phyloP scores from a whole-genome alignment of 2,329 filamentous ascomycete species.

The Podosphaera leucotricha region DNA sequence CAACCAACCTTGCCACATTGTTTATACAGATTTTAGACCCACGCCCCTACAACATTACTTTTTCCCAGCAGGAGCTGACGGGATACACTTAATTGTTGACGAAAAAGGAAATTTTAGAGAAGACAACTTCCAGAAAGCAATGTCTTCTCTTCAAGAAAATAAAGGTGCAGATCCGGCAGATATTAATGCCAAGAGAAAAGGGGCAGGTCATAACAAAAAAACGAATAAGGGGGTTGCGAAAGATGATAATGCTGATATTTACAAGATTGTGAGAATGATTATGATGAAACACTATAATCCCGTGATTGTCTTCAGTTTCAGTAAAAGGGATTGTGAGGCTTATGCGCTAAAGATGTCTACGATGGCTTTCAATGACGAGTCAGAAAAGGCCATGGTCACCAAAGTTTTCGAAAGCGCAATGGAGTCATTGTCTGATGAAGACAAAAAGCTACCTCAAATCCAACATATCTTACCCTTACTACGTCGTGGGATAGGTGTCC shows the following conservation, averaged over 20 bases:
- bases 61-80: conserved; percentile 77
- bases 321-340: conserved; percentile 86
- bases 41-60: conserved; percentile 96
- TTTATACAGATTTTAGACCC: conserved; percentile 95
- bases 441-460: conserved; percentile 74
- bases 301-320: conserved; percentile 98
- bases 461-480: conserved; percentile 71
- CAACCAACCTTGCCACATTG: conserved; percentile 90
- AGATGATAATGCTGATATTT: conserved; percentile 56
- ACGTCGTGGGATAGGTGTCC: conserved; percentile 80
- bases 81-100: conserved; percentile 84
- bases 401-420: conserved; percentile 91
- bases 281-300: conserved; percentile 95
- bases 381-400: conserved; percentile 79
- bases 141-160: conserved; percentile 70
- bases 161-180: conserved; percentile 69
- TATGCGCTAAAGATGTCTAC: conserved; percentile 70
- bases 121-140: conserved; percentile 91
- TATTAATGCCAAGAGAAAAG: conserved; percentile 55
- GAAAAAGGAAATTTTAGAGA: conserved; percentile 93
- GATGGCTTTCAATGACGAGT: conserved; percentile 86
- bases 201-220: conserved; percentile 79
- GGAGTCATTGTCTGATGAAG: conserved; percentile 75
- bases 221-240: conserved; percentile 64
- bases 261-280: conserved; percentile 97